Percentiles rank a stretch among this genome's conserved stretches.
Evolutionary conservation across 805 yeast genomes (phyloP).

Genomic region (Saccharomycopsis sp.): DNA sequence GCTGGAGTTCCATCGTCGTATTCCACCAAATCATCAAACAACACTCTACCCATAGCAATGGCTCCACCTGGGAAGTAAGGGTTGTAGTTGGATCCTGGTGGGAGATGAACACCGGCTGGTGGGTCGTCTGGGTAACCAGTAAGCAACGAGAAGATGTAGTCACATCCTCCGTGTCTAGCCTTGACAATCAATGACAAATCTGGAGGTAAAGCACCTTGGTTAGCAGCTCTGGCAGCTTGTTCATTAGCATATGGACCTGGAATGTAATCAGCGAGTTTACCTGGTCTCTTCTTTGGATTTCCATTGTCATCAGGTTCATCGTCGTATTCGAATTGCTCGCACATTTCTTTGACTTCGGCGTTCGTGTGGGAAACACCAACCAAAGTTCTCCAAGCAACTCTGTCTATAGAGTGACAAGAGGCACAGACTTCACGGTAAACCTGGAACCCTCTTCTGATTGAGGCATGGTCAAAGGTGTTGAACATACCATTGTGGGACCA

Average conservation of each 20-base stretch:
- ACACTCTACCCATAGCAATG: constrained; percentile 98
- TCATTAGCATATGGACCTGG: constrained; percentile 97
- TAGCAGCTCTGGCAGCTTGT: constrained; percentile 99
- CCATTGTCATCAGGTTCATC: constrained; percentile 98
- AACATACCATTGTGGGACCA: constrained; percentile 96
- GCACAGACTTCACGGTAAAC: constrained; percentile 99
- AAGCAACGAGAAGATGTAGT: constrained; percentile 88
- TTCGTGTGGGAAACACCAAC: constrained; percentile 95
- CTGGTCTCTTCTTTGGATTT: constrained; percentile 90
- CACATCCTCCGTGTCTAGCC: constrained; percentile 98
- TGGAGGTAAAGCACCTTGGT: constrained; percentile 98
- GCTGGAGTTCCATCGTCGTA: constrained; percentile 99
- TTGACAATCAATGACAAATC: constrained; percentile 94
- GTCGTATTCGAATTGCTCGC: constrained; percentile 95
- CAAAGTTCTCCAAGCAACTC: constrained; percentile 97
- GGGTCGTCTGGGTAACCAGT: constrained; percentile 99
- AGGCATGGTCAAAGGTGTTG: constrained; percentile 86
- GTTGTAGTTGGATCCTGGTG: constrained; percentile 95
- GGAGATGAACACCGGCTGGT: constrained; percentile 92
- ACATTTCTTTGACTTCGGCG: constrained; percentile 84
- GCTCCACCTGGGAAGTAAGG: constrained; percentile 99
- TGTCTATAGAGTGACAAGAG: constrained; percentile 94
- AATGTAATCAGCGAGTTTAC: constrained; percentile 91
- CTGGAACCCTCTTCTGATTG: constrained; percentile 98
- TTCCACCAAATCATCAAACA: constrained; percentile 95